Conservation (phyloP, 2,329 filamentous ascomycete species). For the Aspergillus sp. region DNA sequence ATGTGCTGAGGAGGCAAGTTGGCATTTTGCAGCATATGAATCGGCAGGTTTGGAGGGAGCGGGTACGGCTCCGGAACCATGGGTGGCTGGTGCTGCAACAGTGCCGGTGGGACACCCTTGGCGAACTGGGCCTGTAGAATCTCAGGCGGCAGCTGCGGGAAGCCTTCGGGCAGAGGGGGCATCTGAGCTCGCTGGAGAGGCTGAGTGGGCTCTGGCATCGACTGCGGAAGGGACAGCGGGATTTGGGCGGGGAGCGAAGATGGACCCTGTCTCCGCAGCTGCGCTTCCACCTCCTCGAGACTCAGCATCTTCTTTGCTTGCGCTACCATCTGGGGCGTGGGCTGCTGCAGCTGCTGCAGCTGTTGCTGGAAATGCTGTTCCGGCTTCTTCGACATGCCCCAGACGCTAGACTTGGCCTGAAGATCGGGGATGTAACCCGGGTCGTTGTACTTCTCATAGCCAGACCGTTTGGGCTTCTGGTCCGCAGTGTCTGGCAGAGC, state of each 20-base stretch:
- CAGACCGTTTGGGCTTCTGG: constrained; percentile 68
- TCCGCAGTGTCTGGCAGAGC: constrained; percentile 40
- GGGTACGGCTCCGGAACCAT: constrained; percentile 46
- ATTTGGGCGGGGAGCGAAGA: constrained; percentile 28
- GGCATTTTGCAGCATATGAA: constrained; percentile 79
- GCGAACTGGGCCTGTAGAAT: constrained; percentile 49
- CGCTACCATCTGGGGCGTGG: constrained; percentile 25
- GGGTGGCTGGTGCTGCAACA: constrained; percentile 41
- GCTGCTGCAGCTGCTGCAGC: constrained; percentile 7
- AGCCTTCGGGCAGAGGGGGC: constrained; percentile 36
- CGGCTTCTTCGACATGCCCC: constrained; percentile 65
- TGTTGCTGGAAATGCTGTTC: constrained; percentile 14
- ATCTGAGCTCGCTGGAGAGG: constrained; percentile 36
- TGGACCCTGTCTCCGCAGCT: constrained; percentile 71
- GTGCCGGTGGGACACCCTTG: constrained; percentile 39
- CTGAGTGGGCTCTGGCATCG: constrained; percentile 33
- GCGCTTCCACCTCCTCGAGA: constrained; percentile 92
- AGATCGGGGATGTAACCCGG: constrained; percentile 84
- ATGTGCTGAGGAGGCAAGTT: constrained; percentile 59
- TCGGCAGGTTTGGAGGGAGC: constrained; percentile 55
- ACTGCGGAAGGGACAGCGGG: constrained; percentile 32
- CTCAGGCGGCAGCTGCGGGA: constrained; percentile 44
- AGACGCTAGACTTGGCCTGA: constrained; percentile 89
- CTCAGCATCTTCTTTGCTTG: constrained; percentile 81
- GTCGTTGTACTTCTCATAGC: constrained; percentile 89